These are phyloP conservation scores for Hirschfeldia incana DNA, from an alignment of 345 rosid species.

Conservation along the genomic window DNA sequence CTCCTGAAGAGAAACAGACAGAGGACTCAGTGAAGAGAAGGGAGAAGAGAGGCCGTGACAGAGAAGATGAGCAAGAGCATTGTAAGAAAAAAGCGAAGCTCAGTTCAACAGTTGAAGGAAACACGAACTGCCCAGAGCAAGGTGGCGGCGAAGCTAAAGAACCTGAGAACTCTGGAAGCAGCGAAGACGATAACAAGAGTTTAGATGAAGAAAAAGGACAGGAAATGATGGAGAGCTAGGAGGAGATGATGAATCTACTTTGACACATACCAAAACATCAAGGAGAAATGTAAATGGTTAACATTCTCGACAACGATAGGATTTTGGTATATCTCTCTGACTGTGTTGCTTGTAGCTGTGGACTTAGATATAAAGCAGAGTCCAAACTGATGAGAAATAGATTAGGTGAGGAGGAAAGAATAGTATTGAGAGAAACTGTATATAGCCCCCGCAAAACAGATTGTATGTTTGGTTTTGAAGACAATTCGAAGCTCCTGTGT, in stretches of 20 bases:
- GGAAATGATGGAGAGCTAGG: neutral
- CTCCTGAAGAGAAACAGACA: neutral
- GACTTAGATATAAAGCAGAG: neutral
- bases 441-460: neutral
- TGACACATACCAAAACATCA: neutral
- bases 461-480: neutral
- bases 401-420: constrained; percentile 8
- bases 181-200: constrained; percentile 22
- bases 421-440: neutral
- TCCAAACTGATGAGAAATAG: neutral
- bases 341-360: neutral
- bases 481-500: neutral
- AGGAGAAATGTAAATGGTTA: neutral
- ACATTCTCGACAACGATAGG: neutral
- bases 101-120: constrained; percentile 53
- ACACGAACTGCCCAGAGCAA: constrained; percentile 40
- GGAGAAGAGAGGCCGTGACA: constrained; percentile 48
- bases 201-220: constrained; percentile 42
- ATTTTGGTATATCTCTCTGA: neutral
- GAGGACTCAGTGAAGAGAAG: constrained; percentile 39
- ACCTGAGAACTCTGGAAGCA: constrained; percentile 29
- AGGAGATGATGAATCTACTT: constrained; percentile 2
- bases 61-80: constrained; percentile 56
- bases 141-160: constrained; percentile 39
- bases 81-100: constrained; percentile 52